Evolutionary conservation across 176 grass and related monocot genomes (phyloP).

Genomic region (Alloteropsis semialata): DNA sequence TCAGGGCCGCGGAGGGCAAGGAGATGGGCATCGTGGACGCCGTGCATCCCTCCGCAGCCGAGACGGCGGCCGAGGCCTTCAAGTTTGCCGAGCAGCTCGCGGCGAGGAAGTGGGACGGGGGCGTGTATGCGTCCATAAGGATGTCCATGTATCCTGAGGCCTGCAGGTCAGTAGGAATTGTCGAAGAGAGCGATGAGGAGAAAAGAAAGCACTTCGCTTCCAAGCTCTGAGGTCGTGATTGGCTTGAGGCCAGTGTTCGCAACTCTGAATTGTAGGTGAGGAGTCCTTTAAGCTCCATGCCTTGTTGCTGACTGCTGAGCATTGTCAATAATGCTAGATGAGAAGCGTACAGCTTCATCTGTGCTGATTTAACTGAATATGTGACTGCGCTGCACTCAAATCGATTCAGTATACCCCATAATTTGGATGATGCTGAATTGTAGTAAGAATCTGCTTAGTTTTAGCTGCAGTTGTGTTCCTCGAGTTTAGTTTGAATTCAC

Average conservation of each 20-base stretch:
- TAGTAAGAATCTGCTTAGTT: background rate
- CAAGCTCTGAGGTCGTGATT: conserved; percentile 37
- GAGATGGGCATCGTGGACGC: conserved; percentile 64
- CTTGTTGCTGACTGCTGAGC: background rate
- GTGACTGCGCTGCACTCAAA: background rate
- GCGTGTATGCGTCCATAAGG: conserved; percentile 63
- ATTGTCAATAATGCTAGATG: background rate
- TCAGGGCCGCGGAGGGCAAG: conserved; percentile 56
- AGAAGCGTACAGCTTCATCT: background rate
- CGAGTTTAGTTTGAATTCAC: background rate
- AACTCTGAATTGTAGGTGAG: background rate
- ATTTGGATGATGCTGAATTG: background rate
- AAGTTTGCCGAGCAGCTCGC: conserved; percentile 76
- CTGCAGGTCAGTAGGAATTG: conserved; percentile 47
- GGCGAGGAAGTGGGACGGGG: conserved; percentile 74
- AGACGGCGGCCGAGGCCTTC: conserved; percentile 63
- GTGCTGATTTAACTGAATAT: background rate
- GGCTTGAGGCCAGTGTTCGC: background rate
- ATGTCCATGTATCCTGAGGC: conserved; percentile 51
- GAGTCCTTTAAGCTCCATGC: background rate
- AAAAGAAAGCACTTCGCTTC: conserved; percentile 40
- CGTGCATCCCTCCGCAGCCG: conserved; percentile 40
- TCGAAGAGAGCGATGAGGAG: conserved; percentile 56
- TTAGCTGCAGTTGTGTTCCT: background rate
- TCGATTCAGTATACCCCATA: background rate